Evolutionary conservation across 768 basidiomycete species (phyloP), one percentile per base, ranked within the genome.

Genomic region (Lactarius indigo): DNA sequence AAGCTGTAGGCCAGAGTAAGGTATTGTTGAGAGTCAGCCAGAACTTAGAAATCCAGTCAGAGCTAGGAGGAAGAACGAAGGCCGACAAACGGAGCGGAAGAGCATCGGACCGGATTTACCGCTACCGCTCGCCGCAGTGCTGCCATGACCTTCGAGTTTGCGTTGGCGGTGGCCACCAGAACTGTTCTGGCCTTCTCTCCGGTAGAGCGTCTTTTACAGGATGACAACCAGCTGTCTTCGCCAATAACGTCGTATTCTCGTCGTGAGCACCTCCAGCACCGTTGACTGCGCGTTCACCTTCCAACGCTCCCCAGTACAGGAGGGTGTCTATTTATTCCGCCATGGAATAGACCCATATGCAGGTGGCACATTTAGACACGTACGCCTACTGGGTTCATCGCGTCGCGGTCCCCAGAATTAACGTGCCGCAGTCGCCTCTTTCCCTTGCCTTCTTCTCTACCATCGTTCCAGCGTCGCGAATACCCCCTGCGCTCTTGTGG

Each of bases 261-360:
- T 71, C 79, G 94, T 95, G 72, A 76, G 90, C 79, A 58, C 28
- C 17, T 17, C 39, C 64, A 10, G 17, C 56, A 17, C 31, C 31
- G 44, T 68, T 26, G 52, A 56, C 54, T 28, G 47, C 61, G 15
- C 37, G 63, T 71, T 64, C 60, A 47, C 56, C 72, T 4, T 30
- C 30, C 71, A 64, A 69, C 61, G 70, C 65, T 68, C 23, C 60
- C 52, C 68, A 98, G 96, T 98, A 65, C 86, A 87, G 74, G 96
- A 98, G 77, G 96, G 95, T 20, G 82, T 96, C 5, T 94, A 88
- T 77, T 83, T 98, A 18, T 88, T 88, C 68, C 79, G 82, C 50
- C 80, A 90, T 77, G 87, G 85, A n/a, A 79, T 92, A 28, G 86
- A 95, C 74, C 95, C 95, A 35, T 98, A 97, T 71, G 84, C 88